phyloP scores from a whole-genome alignment of 768 basidiomycete genomes.

The Pholiota molesta region DNA sequence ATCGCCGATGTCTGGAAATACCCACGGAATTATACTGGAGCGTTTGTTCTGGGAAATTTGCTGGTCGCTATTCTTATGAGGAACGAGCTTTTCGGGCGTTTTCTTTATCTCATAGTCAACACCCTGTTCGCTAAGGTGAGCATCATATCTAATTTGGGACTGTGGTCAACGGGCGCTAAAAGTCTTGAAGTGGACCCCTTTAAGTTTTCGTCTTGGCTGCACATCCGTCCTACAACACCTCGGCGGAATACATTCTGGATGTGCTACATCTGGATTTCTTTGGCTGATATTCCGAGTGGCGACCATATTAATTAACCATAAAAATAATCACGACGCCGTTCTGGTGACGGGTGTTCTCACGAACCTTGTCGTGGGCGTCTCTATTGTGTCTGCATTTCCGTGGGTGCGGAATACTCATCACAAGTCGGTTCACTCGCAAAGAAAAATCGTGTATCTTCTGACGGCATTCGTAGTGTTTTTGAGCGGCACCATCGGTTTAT shows the following conservation, averaged over 20 bases:
- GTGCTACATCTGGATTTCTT: conserved; percentile 71
- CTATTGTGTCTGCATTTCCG: conserved; percentile 70
- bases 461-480: conserved; percentile 55
- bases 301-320: conserved; percentile 52
- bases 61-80: conserved; percentile 74
- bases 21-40: conserved; percentile 64
- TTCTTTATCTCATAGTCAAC: conserved; percentile 72
- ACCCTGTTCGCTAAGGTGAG: conserved; percentile 77
- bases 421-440: conserved; percentile 51
- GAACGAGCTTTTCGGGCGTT: conserved; percentile 83
- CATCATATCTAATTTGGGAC: not conserved
- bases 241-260: conserved; percentile 85
- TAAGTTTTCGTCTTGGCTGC: conserved; percentile 64
- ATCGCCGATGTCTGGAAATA: conserved; percentile 70
- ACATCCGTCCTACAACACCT: conserved; percentile 79
- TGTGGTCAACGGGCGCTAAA: conserved; percentile 10
- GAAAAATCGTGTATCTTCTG: not conserved
- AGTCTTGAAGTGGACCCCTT: conserved; percentile 43
- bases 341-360: conserved; percentile 66
- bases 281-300: conserved; percentile 72
- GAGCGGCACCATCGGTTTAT: conserved; percentile 83
- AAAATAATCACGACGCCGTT: conserved; percentile 54
- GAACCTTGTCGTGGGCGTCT: conserved; percentile 58
- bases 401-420: conserved; percentile 84
- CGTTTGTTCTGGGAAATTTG: conserved; percentile 76